phyloP scores from a whole-genome alignment of 192 early-diverging fungal genomes.

The Gryganskiella cystojenkinii region DNA sequence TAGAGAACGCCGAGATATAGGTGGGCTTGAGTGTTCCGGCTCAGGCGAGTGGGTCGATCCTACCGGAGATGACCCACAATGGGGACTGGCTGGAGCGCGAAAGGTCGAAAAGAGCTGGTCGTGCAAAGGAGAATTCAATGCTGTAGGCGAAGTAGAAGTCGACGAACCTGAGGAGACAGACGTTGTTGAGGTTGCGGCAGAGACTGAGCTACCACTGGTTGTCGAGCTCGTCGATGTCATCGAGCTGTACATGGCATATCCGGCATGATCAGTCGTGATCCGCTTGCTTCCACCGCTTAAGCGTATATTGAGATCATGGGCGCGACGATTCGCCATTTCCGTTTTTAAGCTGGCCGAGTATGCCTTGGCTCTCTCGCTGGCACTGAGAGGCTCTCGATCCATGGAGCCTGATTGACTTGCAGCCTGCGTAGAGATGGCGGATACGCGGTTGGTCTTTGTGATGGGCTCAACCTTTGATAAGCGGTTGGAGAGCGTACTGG shows the following conservation, averaged over 20 bases:
- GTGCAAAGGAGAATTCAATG: conserved; percentile 23
- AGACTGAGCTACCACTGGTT: neutral
- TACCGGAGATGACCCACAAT: conserved; percentile 23
- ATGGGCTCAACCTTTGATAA: conserved; percentile 23
- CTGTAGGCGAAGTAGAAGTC: conserved; percentile 31
- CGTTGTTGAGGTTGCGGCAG: conserved; percentile 14
- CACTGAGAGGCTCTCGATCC: conserved; percentile 31
- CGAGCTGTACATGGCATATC: conserved; percentile 19
- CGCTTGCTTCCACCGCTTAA: conserved; percentile 8
- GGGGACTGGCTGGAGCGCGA: conserved; percentile 24
- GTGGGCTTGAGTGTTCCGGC: conserved; percentile 20
- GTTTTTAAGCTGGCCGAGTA: conserved; percentile 36
- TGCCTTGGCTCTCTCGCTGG: conserved; percentile 47
- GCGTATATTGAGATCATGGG: conserved; percentile 11
- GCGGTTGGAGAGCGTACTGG: conserved; percentile 11
- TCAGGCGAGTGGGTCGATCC: conserved; percentile 37
- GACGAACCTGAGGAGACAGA: conserved; percentile 22
- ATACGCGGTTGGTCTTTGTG: conserved; percentile 27
- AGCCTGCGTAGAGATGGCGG: conserved; percentile 11
- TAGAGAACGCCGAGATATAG: conserved; percentile 19
- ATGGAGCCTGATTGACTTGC: neutral
- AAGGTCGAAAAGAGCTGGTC: conserved; percentile 36
- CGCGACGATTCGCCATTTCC: conserved; percentile 41
- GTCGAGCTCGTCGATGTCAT: conserved; percentile 1
- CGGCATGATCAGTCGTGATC: conserved; percentile 12